Evolutionary conservation across 768 basidiomycete species (phyloP).

Genomic region (Multifurca ochricompacta): DNA sequence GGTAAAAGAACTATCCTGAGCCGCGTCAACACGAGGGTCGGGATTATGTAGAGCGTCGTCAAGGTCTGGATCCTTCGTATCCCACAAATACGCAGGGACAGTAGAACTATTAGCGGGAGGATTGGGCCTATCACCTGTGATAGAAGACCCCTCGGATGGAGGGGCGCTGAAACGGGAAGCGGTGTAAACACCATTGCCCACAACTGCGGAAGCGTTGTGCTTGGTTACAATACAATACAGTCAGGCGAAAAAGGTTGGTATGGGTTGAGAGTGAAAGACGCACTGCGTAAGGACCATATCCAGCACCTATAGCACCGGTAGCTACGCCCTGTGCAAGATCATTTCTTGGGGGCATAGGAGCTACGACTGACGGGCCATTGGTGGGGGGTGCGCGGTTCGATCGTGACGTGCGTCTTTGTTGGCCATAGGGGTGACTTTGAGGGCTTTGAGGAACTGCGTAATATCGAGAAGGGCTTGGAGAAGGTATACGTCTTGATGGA

Average conservation of each 20-base stretch:
- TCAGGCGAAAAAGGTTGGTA: neutral
- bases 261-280: constrained; percentile 6
- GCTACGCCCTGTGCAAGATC: constrained; percentile 75
- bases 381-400: constrained; percentile 20
- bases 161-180: constrained; percentile 51
- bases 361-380: neutral
- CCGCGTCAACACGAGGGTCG: constrained; percentile 63
- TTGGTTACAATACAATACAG: constrained; percentile 24
- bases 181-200: constrained; percentile 37
- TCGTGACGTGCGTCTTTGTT: constrained; percentile 18
- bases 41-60: constrained; percentile 91
- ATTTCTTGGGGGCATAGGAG: constrained; percentile 29
- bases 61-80: constrained; percentile 71
- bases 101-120: constrained; percentile 46
- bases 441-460: constrained; percentile 62
- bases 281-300: constrained; percentile 86
- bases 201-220: constrained; percentile 46
- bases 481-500: constrained; percentile 15
- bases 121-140: constrained; percentile 32
- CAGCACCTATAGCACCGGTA: constrained; percentile 66
- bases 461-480: constrained; percentile 40
- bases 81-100: constrained; percentile 69
- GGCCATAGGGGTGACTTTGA: constrained; percentile 10
- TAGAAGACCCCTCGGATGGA: constrained; percentile 38
- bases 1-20: constrained; percentile 51